A percentile compares a stretch with the other conserved stretches of the same genome.
phyloP scores from a whole-genome alignment of 2,329 filamentous ascomycete genomes.

The Aspergillus sp. region DNA sequence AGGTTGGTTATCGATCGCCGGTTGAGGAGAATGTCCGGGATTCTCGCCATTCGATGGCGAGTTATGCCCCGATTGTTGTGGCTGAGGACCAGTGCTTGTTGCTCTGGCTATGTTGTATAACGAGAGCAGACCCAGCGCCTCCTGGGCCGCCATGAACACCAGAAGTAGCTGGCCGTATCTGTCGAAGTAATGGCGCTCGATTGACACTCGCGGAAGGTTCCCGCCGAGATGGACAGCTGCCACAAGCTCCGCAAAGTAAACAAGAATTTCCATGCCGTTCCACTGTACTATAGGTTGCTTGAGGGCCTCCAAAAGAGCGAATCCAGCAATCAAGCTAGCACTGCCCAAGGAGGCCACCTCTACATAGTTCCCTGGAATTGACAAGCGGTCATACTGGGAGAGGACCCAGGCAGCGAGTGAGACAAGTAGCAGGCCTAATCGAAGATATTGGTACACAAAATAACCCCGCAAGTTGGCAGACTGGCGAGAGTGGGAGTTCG shows the following conservation, averaged over 20 bases:
- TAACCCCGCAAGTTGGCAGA: conserved; percentile 16
- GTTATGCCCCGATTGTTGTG: conserved; percentile 10
- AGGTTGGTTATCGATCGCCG: conserved; percentile 16
- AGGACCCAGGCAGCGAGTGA: conserved; percentile 37
- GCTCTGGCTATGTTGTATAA: conserved; percentile 21
- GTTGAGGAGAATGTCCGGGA: conserved; percentile 9
- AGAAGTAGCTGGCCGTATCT: conserved; percentile 42
- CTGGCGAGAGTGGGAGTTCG: conserved; percentile 7
- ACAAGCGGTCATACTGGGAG: conserved; percentile 33
- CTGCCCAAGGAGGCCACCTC: conserved; percentile 42
- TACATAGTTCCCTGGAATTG: conserved; percentile 39
- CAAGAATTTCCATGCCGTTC: conserved; percentile 42
- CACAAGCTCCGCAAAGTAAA: conserved; percentile 41
- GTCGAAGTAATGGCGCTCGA: conserved; percentile 39
- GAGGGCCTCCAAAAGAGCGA: conserved; percentile 41
- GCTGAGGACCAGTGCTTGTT: conserved; percentile 7
- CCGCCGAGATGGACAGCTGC: conserved; percentile 42
- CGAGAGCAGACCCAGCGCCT: conserved; percentile 35
- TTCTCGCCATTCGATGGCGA: conserved; percentile 1
- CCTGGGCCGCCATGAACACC: conserved; percentile 42
- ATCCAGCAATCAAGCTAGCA: conserved; percentile 43
- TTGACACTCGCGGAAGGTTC: conserved; percentile 33
- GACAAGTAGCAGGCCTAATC: conserved; percentile 31
- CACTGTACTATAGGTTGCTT: conserved; percentile 40
- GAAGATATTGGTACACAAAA: conserved; percentile 32